phyloP scores from a whole-genome alignment of 495 filamentous ascomycete species.

The Cairneyella variabilis region DNA sequence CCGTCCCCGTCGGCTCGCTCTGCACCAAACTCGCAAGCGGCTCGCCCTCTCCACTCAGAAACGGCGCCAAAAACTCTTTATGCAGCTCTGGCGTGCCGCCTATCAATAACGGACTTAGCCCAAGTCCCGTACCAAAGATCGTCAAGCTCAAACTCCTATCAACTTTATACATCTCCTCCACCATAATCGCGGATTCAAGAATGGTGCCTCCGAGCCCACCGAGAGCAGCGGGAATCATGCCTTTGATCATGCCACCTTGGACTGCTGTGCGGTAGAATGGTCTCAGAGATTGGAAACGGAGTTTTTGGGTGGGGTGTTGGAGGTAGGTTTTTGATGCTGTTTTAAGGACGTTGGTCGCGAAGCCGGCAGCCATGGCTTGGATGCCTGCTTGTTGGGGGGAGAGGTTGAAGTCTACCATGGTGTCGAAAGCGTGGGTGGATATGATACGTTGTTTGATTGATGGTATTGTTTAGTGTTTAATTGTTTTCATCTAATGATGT shows the following conservation, averaged over 20 bases:
- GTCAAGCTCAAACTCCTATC: constrained; percentile 45
- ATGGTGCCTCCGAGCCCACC: constrained; percentile 42
- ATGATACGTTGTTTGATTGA: no score
- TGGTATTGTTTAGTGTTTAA: no score
- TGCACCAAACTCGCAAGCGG: constrained; percentile 49
- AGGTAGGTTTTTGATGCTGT: constrained; percentile 34
- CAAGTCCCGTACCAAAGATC: constrained; percentile 48
- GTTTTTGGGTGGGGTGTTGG: constrained; percentile 25
- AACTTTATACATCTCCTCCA: constrained; percentile 49
- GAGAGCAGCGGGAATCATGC: constrained; percentile 37
- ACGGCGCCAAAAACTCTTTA: constrained; percentile 43
- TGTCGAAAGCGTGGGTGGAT: no score
- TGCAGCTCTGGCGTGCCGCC: constrained; percentile 36
- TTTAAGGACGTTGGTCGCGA: constrained; percentile 34
- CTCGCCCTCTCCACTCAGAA: constrained; percentile 39
- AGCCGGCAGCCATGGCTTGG: constrained; percentile 29
- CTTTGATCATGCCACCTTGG: constrained; percentile 42
- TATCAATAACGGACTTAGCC: constrained; percentile 44
- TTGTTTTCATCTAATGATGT: no score
- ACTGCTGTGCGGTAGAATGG: constrained; percentile 41
- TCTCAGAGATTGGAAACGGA: constrained; percentile 42
- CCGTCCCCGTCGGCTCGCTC: constrained; percentile 46
- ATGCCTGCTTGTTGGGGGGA: constrained; percentile 31
- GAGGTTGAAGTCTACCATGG: constrained; percentile 40
- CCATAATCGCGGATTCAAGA: constrained; percentile 44